Base-by-base conservation (phyloP, 352 stramenopile genomes). In the Thalassiosira hispida region DNA sequence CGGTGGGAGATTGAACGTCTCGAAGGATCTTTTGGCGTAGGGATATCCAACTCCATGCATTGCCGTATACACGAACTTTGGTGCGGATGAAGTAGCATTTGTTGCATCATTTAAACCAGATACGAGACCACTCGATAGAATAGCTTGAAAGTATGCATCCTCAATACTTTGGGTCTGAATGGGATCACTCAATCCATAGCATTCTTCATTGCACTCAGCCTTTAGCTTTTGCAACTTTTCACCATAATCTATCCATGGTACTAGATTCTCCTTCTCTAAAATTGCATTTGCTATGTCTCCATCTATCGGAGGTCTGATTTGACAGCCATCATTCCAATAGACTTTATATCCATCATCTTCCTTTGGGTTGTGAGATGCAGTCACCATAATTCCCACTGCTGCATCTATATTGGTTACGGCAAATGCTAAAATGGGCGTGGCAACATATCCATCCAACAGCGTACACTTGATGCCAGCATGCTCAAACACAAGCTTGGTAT, bases 271-370 rank as follows among this genome's bases (percentile, higher is more conserved):
- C 23, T 90, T 61, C 22, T 93, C 63, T 23, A 92, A 63, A 70
- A 99, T 99, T 60, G 80, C 69, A 14, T 72, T 73, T 9, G 97
- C 95, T 73, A 99, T 99, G 62, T 90, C 90, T 35, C 84, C 89
- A 84, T 99, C 97, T 59, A 98, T 93, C 5, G 97, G 97, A 42
- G 96, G 90, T 76, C 98, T 98, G 79, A 99, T 99, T 88, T 99
- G 97, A 81, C 94, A 96, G 44, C 94, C 97, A 83, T 93, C 79
- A 12, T 51, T 83, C 73, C 85, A 91, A 78, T 93, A 94, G 14
- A 95, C 93, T 82, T 99, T 99, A 91, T 98, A 99, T 40, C 97
- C 97, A 87, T 98, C 96, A 91, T 99, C 97, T 5, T 90, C 86
- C 84, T 98, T 98, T 6, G 97, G 97, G 91, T 99, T 99, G 87